Evolutionary conservation across 345 rosid species (phyloP).

Genomic region (Corchorus olitorius): DNA sequence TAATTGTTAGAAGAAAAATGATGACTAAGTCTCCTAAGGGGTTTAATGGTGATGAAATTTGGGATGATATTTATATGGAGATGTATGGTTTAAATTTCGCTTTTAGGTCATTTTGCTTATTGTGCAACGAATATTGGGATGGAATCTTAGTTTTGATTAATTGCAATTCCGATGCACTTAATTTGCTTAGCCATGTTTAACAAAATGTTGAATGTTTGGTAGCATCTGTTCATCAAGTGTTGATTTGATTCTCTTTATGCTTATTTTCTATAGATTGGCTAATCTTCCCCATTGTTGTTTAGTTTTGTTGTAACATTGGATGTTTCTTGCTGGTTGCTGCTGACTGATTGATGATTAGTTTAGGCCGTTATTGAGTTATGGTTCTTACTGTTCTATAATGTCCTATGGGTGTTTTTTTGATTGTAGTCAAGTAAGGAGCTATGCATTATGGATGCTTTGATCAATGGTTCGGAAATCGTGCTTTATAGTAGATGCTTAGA

Average conservation of each 20-base stretch:
- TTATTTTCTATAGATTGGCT: not conserved
- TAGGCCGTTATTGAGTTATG: not conserved
- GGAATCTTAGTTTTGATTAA: not conserved
- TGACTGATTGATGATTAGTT: not conserved
- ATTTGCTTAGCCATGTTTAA: not conserved
- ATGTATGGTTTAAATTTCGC: slow-evolving; percentile 14
- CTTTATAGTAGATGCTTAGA: not conserved
- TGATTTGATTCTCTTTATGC: not conserved
- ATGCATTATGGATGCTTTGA: not conserved
- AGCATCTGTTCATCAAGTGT: not conserved
- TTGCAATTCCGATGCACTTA: not conserved
- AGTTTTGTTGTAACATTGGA: too few species aligned
- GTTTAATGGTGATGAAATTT: not conserved
- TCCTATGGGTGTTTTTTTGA: not conserved
- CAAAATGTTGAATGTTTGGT: not conserved
- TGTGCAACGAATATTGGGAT: not conserved
- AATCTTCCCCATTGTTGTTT: not conserved
- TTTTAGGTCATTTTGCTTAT: not conserved
- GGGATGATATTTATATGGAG: slow-evolving; percentile 12
- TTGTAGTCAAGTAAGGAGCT: not conserved
- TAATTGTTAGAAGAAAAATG: slow-evolving; percentile 22
- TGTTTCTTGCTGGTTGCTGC: not conserved
- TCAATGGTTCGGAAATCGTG: not conserved
- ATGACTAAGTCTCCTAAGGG: slow-evolving; percentile 16
- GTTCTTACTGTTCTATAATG: not conserved